Evolutionary conservation across 1,284 basidiomycete species (phyloP).

Genomic region (Apiotrichum montevideense): DNA sequence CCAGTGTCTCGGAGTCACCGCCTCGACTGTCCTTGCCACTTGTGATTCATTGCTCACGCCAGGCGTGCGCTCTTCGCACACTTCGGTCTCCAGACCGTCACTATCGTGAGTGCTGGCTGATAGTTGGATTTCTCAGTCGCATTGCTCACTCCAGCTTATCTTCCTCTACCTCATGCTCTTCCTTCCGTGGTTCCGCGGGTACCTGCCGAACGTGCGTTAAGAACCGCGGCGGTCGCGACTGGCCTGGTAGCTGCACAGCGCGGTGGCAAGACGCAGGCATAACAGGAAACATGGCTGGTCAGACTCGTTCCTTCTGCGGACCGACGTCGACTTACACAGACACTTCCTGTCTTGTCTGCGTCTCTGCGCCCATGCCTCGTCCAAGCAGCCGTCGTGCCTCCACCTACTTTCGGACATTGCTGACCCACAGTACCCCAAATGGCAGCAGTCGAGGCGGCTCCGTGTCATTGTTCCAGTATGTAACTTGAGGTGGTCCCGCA

Average conservation of each 20-base stretch:
- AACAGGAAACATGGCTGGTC: no score
- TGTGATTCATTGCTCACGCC: slow-evolving; percentile 1
- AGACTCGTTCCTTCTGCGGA: no score
- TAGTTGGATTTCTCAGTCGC: slow-evolving; percentile 10
- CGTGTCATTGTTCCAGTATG: slow-evolving; percentile 41
- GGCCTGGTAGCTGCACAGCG: no score
- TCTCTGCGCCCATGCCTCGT: no score
- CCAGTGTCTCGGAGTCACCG: background rate
- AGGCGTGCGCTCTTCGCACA: slow-evolving; percentile 12
- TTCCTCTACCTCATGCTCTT: slow-evolving; percentile 47
- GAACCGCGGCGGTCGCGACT: background rate
- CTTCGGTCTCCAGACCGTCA: slow-evolving; percentile 25
- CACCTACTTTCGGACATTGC: background rate
- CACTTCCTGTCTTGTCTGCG: no score
- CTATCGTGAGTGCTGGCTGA: slow-evolving; percentile 25
- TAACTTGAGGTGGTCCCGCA: background rate
- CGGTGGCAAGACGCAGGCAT: no score
- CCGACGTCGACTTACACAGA: background rate
- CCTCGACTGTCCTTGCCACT: no score
- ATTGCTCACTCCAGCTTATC: slow-evolving; percentile 20
- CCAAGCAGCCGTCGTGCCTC: no score
- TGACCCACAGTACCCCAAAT: slow-evolving; percentile 40
- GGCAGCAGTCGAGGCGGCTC: slow-evolving; percentile 43
- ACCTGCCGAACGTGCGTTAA: slow-evolving; percentile 42
- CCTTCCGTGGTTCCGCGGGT: slow-evolving; percentile 43